A percentile compares a stretch with the other conserved stretches of the same genome.
Conservation (phyloP, 306 rosid species). For the Adenanthera pavonina region DNA sequence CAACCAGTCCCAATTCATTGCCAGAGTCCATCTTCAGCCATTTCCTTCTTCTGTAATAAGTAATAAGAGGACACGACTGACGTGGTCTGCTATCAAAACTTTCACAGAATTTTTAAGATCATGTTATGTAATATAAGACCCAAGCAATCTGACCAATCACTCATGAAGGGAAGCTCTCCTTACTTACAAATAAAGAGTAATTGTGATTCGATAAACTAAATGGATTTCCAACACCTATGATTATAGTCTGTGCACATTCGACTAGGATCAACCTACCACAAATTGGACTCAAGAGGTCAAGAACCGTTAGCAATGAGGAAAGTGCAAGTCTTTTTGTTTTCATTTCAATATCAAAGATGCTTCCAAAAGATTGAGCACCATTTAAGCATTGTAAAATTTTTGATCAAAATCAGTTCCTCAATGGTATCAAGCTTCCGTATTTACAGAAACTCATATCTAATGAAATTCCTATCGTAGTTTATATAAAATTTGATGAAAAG, state of each 20-base stretch:
- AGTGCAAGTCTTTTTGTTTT: background rate
- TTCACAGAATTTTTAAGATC: background rate
- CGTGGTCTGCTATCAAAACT: background rate
- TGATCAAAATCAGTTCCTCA: slow-evolving; percentile 15
- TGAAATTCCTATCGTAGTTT: background rate
- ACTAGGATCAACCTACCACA: background rate
- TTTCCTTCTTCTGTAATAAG: too few species aligned
- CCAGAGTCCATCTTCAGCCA: too few species aligned
- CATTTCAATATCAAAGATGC: background rate
- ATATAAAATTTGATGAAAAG: slow-evolving; percentile 9
- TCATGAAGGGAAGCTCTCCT: background rate
- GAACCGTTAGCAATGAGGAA: background rate
- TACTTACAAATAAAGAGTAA: background rate
- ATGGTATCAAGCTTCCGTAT: background rate
- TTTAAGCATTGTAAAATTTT: background rate
- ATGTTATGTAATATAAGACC: slow-evolving; percentile 1
- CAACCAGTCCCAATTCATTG: too few species aligned
- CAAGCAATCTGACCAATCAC: background rate
- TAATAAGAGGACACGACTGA: too few species aligned
- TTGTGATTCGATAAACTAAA: slow-evolving; percentile 6
- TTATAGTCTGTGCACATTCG: background rate
- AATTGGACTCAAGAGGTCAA: background rate
- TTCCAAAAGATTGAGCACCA: background rate
- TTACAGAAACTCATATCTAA: background rate
- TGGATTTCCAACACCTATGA: background rate